Conservation (phyloP, 2,329 filamentous ascomycete genomes). For the Graphium sp. region DNA sequence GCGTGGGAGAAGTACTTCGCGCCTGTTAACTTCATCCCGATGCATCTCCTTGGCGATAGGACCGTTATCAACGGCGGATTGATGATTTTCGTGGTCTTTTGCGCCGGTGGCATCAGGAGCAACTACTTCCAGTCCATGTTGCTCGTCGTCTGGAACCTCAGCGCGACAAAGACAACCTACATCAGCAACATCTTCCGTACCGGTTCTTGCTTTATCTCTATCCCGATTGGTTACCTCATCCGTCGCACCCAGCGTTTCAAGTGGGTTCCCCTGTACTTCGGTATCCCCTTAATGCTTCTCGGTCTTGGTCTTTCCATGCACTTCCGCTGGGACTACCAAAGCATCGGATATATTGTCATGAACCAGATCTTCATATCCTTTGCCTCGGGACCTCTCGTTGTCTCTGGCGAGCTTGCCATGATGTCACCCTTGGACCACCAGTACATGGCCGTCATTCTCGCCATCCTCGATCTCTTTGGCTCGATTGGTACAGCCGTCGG, state of each 20-base stretch:
- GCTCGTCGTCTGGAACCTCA: slow-evolving; percentile 18
- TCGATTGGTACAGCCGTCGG: slow-evolving; percentile 44
- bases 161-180: slow-evolving; percentile 17
- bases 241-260: slow-evolving; percentile 33
- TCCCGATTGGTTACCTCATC: slow-evolving; percentile 30
- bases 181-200: slow-evolving; percentile 28
- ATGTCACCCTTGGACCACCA: slow-evolving; percentile 45
- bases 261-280: slow-evolving; percentile 30
- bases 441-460: slow-evolving; percentile 42
- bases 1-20: slow-evolving; percentile 21
- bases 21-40: slow-evolving; percentile 20
- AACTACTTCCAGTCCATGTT: slow-evolving; percentile 22
- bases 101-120: slow-evolving; percentile 18
- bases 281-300: slow-evolving; percentile 34
- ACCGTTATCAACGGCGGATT: slow-evolving; percentile 19
- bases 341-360: slow-evolving; percentile 37
- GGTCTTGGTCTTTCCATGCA: slow-evolving; percentile 40
- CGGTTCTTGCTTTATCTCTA: slow-evolving; percentile 27
- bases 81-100: slow-evolving; percentile 18
- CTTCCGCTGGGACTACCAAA: slow-evolving; percentile 33
- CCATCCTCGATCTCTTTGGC: slow-evolving; percentile 41
- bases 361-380: slow-evolving; percentile 47
- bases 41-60: slow-evolving; percentile 15
- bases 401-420: slow-evolving; percentile 41
- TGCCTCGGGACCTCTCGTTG: slow-evolving; percentile 40